phyloP scores from a whole-genome alignment of 2,329 filamentous ascomycete species.

The Aschersonia sp. region DNA sequence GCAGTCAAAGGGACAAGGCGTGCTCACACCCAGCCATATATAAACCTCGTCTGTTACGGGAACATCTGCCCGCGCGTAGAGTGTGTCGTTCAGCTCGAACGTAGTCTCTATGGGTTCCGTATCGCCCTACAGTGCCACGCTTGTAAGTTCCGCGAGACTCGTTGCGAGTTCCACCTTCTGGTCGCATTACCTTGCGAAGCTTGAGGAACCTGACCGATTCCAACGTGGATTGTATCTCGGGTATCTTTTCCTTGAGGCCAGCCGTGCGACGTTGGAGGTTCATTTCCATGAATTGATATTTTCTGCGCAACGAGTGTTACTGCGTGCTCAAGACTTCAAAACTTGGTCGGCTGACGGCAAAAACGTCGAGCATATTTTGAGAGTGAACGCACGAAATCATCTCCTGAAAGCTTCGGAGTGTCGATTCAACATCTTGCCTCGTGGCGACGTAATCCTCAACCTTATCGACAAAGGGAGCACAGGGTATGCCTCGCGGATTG shows the following conservation, averaged over 20 bases:
- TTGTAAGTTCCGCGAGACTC: background rate
- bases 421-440: constrained; percentile 65
- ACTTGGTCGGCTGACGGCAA: too few relatives aligned
- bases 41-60: constrained; percentile 82
- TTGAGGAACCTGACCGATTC: constrained; percentile 82
- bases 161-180: background rate
- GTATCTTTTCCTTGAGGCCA: constrained; percentile 86
- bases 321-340: too few relatives aligned
- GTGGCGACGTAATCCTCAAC: constrained; percentile 78
- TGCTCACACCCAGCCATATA: constrained; percentile 74
- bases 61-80: constrained; percentile 79
- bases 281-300: constrained; percentile 99
- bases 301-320: constrained; percentile 35
- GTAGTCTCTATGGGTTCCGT: constrained; percentile 72
- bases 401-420: constrained; percentile 74
- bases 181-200: constrained; percentile 45
- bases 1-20: background rate
- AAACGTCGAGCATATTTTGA: background rate
- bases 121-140: constrained; percentile 21
- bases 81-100: constrained; percentile 92
- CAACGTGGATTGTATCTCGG: constrained; percentile 90
- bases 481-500: constrained; percentile 73
- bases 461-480: constrained; percentile 74
- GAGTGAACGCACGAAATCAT: constrained; percentile 68
- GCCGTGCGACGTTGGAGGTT: constrained; percentile 74